Percentiles rank a stretch among this genome's conserved stretches.
Evolutionary conservation across 768 basidiomycete species (phyloP).

Genomic region (Tricholoma matsutake): DNA sequence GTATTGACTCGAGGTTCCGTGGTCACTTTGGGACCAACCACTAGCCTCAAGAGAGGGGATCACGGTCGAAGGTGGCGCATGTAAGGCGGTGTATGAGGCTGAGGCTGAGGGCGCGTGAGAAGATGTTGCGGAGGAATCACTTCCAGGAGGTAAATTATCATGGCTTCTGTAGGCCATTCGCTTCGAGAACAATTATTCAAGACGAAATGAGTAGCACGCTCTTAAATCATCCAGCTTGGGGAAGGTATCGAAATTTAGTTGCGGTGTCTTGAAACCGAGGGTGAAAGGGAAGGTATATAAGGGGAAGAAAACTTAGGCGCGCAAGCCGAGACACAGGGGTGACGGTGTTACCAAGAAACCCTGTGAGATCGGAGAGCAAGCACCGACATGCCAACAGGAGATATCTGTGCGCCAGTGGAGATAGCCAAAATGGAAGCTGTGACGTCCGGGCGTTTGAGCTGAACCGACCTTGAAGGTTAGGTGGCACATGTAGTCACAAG

Average conservation of each 20-base stretch:
- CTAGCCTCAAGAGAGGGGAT: constrained; percentile 28
- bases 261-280: constrained; percentile 31
- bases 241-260: constrained; percentile 34
- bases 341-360: constrained; percentile 47
- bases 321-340: constrained; percentile 27
- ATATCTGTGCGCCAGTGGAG: constrained; percentile 20
- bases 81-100: no score
- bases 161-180: constrained; percentile 52
- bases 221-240: constrained; percentile 27
- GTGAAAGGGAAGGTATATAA: constrained; percentile 33
- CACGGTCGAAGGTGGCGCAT: constrained; percentile 30
- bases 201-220: constrained; percentile 13
- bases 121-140: constrained; percentile 43
- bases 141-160: constrained; percentile 45
- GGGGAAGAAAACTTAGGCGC: constrained; percentile 25
- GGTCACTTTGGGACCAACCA: constrained; percentile 29
- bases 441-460: no score
- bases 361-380: constrained; percentile 28
- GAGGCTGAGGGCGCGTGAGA: constrained; percentile 41
- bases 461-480: no score
- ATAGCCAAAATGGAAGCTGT: constrained; percentile 10
- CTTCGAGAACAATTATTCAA: constrained; percentile 11
- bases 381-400: constrained; percentile 29
- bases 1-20: constrained; percentile 46
- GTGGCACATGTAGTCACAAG: no score